Conservation (phyloP, 2,329 filamentous ascomycete genomes). For the Colletotrichum horii region DNA sequence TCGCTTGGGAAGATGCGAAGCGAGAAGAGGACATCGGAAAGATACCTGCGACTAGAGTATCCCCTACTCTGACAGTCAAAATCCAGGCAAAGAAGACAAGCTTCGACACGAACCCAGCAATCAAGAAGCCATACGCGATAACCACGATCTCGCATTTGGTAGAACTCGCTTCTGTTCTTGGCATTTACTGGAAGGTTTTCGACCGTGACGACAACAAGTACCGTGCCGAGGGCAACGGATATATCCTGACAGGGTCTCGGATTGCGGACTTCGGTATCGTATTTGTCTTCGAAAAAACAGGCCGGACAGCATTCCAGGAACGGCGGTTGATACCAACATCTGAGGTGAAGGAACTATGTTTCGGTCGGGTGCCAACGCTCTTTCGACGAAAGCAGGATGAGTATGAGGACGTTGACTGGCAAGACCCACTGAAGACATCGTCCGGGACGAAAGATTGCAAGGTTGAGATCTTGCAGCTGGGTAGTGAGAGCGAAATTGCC, state of each 20-base stretch:
- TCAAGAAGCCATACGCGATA: constrained; percentile 36
- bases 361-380: constrained; percentile 44
- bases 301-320: constrained; percentile 35
- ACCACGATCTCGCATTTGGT: constrained; percentile 40
- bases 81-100: not conserved
- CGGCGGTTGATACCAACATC: constrained; percentile 40
- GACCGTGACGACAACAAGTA: constrained; percentile 39
- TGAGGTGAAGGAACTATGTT: constrained; percentile 42
- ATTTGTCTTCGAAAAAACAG: constrained; percentile 42
- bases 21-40: no score
- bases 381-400: constrained; percentile 25
- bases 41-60: no score
- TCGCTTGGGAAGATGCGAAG: no score
- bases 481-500: constrained; percentile 32
- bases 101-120: not conserved
- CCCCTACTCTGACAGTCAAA: not conserved
- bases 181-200: constrained; percentile 47
- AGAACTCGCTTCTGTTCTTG: constrained; percentile 38
- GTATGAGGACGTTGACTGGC: constrained; percentile 3
- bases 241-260: constrained; percentile 34
- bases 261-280: constrained; percentile 40
- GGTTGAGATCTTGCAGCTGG: constrained; percentile 21
- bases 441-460: constrained; percentile 25
- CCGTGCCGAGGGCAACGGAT: constrained; percentile 41
- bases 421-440: not conserved